phyloP scores from a whole-genome alignment of 345 rosid genomes.

The Boechera stricta region DNA sequence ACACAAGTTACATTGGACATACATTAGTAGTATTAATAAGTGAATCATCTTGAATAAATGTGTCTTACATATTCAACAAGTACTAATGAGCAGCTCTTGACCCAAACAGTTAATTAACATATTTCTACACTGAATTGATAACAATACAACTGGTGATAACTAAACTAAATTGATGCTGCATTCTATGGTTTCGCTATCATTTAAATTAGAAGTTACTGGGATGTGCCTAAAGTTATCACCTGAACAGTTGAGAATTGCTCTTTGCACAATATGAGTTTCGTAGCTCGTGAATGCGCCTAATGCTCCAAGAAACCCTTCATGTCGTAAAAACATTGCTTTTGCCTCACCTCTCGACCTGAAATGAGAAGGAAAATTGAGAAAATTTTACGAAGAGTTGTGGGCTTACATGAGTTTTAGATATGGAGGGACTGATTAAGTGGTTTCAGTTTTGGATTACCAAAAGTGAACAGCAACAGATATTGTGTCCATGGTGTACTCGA shows the following conservation, averaged over 20 bases:
- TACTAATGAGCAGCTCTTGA: conserved; percentile 24
- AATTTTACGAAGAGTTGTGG: not conserved
- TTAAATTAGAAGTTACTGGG: conserved; percentile 22
- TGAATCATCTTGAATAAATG: conserved; percentile 19
- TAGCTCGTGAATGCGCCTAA: conserved; percentile 76
- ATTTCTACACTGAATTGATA: conserved; percentile 32
- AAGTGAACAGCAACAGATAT: conserved; percentile 77
- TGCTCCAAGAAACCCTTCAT: conserved; percentile 93
- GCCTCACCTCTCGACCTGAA: conserved; percentile 92
- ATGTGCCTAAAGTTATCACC: conserved; percentile 28
- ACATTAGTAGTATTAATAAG: not conserved
- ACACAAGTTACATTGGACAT: not conserved
- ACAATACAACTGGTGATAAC: conserved; percentile 20
- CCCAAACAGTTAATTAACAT: not conserved
- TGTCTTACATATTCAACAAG: conserved; percentile 20
- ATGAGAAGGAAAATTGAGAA: not conserved
- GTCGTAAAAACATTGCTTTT: conserved; percentile 78
- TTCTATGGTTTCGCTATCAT: conserved; percentile 37
- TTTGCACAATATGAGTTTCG: conserved; percentile 28
- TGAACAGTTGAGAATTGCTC: conserved; percentile 30
- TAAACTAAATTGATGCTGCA: conserved; percentile 43
- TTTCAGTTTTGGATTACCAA: conserved; percentile 54
- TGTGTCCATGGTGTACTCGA: conserved; percentile 80
- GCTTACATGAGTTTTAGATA: not conserved
- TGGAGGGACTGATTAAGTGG: not conserved